Base-by-base conservation (phyloP, 768 basidiomycete species). In the Lactarius sanguifluus region DNA sequence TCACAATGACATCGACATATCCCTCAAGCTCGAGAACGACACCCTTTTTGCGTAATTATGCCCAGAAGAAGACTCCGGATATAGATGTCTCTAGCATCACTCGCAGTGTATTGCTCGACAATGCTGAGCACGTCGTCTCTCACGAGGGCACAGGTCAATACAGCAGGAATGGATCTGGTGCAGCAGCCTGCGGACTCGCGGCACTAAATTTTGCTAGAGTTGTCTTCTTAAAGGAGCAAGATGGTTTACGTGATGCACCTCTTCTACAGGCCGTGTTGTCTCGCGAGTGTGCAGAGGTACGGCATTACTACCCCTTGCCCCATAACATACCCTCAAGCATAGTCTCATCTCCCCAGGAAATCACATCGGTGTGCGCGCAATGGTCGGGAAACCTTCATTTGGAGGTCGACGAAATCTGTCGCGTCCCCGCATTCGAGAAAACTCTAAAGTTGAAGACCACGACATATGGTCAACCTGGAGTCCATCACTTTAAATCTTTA, bases 171-270 rank as follows among this genome's bases (percentile, higher is more conserved):
- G 75, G 75, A n/a, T 78, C 79, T 13, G 78, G 81, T 6, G 74
- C 75, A 36, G 83, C 88, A 50, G 81, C 87, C 2, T 90, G 88
- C 67, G 89, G 89, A 20, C 78, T 90, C 30, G 88, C 88, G 28
- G 83, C 85, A 2, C 74, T 89, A 71, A 89, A 89, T 72, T 88
- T 86, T 67, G 85, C 83, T 13, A 79, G 86, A 61, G 70, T 85
- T 8, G 77, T 81, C 10, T 80, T 86, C 40, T 77, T 71, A 56
- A 74, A 73, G 28, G 77, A 81, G 61, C 70, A 74, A 43, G 72
- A 72, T 6, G 76, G 78, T 3, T 38, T 73, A 25, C 62, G 57
- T 28, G 78, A 73, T 7, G 71, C 63, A 13, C 70, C 67, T 28
- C 71, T 83, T 25, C 62, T 83, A 13, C 61, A 72, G 30, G 72